Base-by-base conservation (phyloP, 805 yeast species). In the Zygotorulaspora danielsina region DNA sequence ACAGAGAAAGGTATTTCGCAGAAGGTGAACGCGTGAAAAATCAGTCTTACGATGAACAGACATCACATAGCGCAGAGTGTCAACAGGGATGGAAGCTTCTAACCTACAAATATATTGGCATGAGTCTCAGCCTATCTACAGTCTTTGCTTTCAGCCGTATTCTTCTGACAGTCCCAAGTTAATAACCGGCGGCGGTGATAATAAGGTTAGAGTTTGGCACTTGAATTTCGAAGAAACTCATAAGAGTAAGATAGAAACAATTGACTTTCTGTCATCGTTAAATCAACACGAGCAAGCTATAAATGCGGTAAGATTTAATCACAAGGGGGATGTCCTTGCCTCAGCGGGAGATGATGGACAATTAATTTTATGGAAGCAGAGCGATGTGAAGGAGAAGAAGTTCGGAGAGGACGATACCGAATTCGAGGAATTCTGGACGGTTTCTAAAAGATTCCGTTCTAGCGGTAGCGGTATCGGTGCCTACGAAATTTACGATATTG, bases 261-360 rank as follows among this genome's bases (percentile, higher is more conserved):
- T 88, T 12, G 83, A 79, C 44, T 90, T 88, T 59, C 66, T 88
- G 19, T 76, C 93, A 12, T 86, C 96, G 0, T 70, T 93, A 36
- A 63, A 82, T 3, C 88, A 87, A 51, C 98, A 93, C 58, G 84
- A 93, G 2, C 96, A 88, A 59, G 96, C 97, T 0, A 96, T 93
- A 15, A 93, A 93, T 56, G 89, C 79, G 22, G 95, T 86, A 4
- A 66, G 96, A 36, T 93, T 89, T 57, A 81, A 55, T 30, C 79
- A 81, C 2, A 63, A 60, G 2, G 96, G 96, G 1, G 70, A 73
- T 34, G 48, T 73, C 5, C 66, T 93, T 16, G 97, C 97, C 0
- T 75, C 90, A 0, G 97, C 96, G 0, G 95, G 97, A 3, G 99
- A 93, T 57, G 98, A 93, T 60, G 97, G 98, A 1, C 78, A 82